Percentiles rank a stretch among this genome's conserved stretches.
phyloP scores from a whole-genome alignment of 1,284 basidiomycete species.

The Trametes versicolor region DNA sequence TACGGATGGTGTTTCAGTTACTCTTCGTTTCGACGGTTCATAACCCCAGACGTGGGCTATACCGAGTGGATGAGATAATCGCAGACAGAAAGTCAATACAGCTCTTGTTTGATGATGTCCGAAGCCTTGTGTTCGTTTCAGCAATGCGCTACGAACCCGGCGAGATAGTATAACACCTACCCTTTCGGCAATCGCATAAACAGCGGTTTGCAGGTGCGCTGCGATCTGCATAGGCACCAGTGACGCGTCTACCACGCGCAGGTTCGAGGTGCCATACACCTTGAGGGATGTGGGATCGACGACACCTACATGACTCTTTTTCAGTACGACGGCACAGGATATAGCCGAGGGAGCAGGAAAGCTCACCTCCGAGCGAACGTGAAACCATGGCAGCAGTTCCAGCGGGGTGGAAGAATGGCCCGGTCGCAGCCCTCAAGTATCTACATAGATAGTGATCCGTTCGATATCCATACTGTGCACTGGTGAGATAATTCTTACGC shows the following conservation, averaged over 20 bases:
- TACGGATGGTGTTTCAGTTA: too few relatives aligned
- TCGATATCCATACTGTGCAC: neutral
- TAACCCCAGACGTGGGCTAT: too few relatives aligned
- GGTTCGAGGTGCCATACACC: conserved; percentile 5
- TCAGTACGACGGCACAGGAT: neutral
- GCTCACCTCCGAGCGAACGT: neutral
- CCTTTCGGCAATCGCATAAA: conserved; percentile 13
- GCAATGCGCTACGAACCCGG: neutral
- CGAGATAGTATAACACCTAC: neutral
- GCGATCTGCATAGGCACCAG: neutral
- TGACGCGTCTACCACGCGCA: conserved; percentile 1
- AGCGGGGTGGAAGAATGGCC: conserved; percentile 7
- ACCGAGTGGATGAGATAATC: too few relatives aligned
- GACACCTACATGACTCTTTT: neutral
- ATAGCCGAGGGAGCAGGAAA: neutral
- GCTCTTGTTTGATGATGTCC: conserved; percentile 1
- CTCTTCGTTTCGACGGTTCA: too few relatives aligned
- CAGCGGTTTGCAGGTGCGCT: conserved; percentile 4
- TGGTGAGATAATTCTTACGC: neutral
- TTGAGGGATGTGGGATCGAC: conserved; percentile 1
- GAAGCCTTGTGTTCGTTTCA: conserved; percentile 1
- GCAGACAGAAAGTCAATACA: too few relatives aligned
- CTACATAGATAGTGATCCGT: neutral
- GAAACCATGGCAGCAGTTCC: conserved; percentile 11
- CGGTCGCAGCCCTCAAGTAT: neutral